Conservation (phyloP, 805 yeast species). For the Lachancea thermotolerans region DNA sequence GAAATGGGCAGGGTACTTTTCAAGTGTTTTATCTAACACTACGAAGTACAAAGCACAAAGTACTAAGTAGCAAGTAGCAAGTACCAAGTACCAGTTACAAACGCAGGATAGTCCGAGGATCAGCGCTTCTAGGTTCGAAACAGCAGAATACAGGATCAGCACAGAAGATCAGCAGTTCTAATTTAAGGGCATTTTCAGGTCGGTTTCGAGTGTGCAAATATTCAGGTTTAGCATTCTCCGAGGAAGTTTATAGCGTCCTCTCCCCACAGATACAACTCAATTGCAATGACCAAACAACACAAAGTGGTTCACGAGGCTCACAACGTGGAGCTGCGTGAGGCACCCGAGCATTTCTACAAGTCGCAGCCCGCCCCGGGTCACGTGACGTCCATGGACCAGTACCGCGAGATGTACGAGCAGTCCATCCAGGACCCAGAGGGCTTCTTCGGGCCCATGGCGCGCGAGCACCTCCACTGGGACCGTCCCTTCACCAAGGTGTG, state of each 20-base stretch:
- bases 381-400: constrained; percentile 58
- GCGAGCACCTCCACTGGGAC: constrained; percentile 70
- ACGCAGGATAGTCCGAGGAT: no score
- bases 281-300: constrained; percentile 22
- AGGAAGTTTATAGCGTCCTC: no score
- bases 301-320: constrained; percentile 38
- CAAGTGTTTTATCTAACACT: not conserved
- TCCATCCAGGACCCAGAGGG: constrained; percentile 75
- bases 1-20: not conserved
- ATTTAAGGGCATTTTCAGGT: no score
- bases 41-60: not conserved
- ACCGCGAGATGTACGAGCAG: constrained; percentile 64
- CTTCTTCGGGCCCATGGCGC: constrained; percentile 78
- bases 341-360: constrained; percentile 36
- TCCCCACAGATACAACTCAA: not conserved
- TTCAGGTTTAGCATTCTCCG: no score
- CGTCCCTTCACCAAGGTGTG: constrained; percentile 46
- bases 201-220: no score
- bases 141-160: no score
- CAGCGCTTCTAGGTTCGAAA: no score
- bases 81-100: no score
- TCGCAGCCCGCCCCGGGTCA: constrained; percentile 40
- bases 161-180: no score
- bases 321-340: constrained; percentile 28
- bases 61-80: not conserved